These are phyloP conservation scores for Pelargonium myrrhifolium DNA, from an alignment of 441 rosid genomes.

Conservation along the genomic window DNA sequence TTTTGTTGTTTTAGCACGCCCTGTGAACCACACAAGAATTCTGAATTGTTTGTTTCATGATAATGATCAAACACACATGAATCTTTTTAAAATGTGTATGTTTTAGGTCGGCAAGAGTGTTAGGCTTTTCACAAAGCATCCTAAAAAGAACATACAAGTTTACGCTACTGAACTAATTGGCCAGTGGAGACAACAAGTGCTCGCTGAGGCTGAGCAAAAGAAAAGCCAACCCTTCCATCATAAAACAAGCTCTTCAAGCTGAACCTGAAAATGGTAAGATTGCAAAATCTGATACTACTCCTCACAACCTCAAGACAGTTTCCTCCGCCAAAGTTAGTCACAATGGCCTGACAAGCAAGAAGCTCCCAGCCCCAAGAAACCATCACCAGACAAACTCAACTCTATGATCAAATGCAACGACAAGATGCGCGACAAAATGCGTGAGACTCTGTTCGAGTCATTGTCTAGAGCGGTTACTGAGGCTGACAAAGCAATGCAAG, in stretches of 20 bases:
- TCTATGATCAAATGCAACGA: slow-evolving; percentile 25
- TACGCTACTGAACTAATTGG: slow-evolving; percentile 26
- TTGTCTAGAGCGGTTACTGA: slow-evolving; percentile 28
- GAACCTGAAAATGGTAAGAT: not conserved
- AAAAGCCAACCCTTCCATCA: slow-evolving; percentile 11
- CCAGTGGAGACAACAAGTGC: slow-evolving; percentile 24
- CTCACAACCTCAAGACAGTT: no score
- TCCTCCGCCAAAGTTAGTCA: not conserved
- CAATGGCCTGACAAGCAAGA: not conserved
- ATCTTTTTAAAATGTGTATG: no score
- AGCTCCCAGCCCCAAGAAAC: no score
- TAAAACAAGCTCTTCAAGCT: not conserved
- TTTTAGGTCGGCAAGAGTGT: slow-evolving; percentile 33
- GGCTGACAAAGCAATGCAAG: slow-evolving; percentile 17
- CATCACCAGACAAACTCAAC: not conserved
- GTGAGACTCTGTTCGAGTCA: slow-evolving; percentile 29
- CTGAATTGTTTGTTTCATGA: no score
- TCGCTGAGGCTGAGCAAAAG: slow-evolving; percentile 19
- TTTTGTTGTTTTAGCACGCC: no score
- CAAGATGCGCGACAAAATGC: slow-evolving; percentile 22
- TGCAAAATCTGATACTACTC: no score
- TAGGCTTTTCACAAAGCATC: slow-evolving; percentile 34
- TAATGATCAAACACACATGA: no score
- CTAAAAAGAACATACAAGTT: slow-evolving; percentile 32
- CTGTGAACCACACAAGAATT: no score